Conservation (phyloP, 805 yeast species). For the Saturnispora sekii region DNA sequence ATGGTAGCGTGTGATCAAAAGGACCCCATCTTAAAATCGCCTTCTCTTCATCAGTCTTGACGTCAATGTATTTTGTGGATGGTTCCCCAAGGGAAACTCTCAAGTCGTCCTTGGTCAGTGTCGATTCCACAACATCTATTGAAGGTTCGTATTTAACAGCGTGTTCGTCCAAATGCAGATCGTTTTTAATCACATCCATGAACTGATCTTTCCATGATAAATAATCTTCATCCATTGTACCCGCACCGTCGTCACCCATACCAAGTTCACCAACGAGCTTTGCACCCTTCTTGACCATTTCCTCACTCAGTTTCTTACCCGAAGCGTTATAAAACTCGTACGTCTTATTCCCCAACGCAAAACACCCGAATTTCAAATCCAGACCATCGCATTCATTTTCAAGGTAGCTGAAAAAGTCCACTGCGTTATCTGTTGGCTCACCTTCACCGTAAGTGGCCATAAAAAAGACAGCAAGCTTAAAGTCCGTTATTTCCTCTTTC, state of each 20-base stretch:
- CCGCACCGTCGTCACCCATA: slow-evolving; percentile 86
- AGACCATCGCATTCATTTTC: slow-evolving; percentile 1
- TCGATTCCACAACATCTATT: slow-evolving; percentile 28
- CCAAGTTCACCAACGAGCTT: slow-evolving; percentile 56
- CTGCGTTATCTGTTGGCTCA: slow-evolving; percentile 89
- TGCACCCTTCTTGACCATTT: slow-evolving; percentile 52
- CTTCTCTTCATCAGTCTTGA: slow-evolving; percentile 18
- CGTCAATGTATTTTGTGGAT: slow-evolving; percentile 37
- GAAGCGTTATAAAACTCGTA: slow-evolving; percentile 83
- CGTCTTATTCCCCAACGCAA: slow-evolving; percentile 88
- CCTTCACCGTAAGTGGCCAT: slow-evolving; percentile 95
- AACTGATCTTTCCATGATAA: slow-evolving; percentile 82
- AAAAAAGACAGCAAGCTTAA: slow-evolving; percentile 37
- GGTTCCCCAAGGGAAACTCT: slow-evolving; percentile 80
- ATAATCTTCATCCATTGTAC: slow-evolving; percentile 85
- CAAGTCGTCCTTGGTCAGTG: not conserved
- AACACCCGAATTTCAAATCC: slow-evolving; percentile 41
- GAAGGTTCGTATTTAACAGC: slow-evolving; percentile 49
- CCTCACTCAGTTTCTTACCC: slow-evolving; percentile 46
- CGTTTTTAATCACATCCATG: slow-evolving; percentile 34
- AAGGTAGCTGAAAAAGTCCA: slow-evolving; percentile 48
- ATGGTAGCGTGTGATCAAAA: slow-evolving; percentile 39
- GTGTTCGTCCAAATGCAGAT: slow-evolving; percentile 5
- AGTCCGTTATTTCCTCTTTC: slow-evolving; percentile 56
- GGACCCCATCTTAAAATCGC: slow-evolving; percentile 15